A percentile compares a stretch with the other conserved stretches of the same genome.
Conservation (phyloP, 2,329 filamentous ascomycete genomes). For the Hypoxylon sp. region DNA sequence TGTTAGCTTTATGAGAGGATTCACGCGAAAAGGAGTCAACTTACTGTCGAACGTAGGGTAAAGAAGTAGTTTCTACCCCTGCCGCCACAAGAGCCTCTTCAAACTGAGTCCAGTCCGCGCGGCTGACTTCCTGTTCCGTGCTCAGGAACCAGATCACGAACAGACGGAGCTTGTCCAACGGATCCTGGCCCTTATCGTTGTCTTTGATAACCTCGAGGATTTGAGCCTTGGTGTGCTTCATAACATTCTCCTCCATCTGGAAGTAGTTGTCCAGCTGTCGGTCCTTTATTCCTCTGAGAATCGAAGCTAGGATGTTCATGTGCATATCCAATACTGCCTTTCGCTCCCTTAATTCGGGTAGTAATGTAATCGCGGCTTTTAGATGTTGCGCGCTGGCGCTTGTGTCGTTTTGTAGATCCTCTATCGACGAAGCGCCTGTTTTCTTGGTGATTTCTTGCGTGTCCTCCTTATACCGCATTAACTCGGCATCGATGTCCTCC, state of each 20-base stretch:
- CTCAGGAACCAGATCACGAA: constrained; percentile 98
- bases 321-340: constrained; percentile 97
- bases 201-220: constrained; percentile 88
- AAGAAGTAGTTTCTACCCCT: constrained; percentile 77
- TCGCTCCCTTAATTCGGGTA: constrained; percentile 90
- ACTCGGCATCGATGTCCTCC: constrained; percentile 92
- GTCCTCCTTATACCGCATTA: constrained; percentile 95
- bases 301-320: constrained; percentile 93
- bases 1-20: neutral
- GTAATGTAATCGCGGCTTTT: constrained; percentile 91
- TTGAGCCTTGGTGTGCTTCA: constrained; percentile 89
- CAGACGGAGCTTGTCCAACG: constrained; percentile 87
- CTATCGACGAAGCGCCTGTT: constrained; percentile 89
- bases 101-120: constrained; percentile 84
- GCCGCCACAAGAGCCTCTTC: constrained; percentile 81
- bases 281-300: constrained; percentile 84
- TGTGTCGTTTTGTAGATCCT: constrained; percentile 90
- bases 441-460: constrained; percentile 94
- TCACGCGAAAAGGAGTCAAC: constrained; percentile 45
- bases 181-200: constrained; percentile 79
- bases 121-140: constrained; percentile 86
- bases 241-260: constrained; percentile 90
- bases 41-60: constrained; percentile 88
- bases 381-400: constrained; percentile 91
- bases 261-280: constrained; percentile 96